phyloP scores from a whole-genome alignment of 2,329 filamentous ascomycete genomes.

The Aspergillus felis region DNA sequence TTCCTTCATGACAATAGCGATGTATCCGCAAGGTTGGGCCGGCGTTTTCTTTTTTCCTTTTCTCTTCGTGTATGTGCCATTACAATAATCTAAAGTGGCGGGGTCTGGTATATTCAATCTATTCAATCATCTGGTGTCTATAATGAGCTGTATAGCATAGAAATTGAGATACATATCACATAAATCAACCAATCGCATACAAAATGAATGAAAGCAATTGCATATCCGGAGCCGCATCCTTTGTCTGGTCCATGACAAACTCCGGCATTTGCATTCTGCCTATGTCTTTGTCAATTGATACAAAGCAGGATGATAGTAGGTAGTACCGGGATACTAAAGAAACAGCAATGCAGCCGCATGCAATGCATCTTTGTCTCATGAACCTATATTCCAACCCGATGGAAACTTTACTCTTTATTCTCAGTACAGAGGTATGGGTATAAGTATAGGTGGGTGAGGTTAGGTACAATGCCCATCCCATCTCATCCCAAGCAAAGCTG shows the following conservation, averaged over 20 bases:
- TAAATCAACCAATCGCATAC: neutral
- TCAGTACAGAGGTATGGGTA: no score
- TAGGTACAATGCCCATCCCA: no score
- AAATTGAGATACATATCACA: neutral
- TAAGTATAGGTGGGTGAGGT: no score
- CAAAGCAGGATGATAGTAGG: no score
- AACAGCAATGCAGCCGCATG: no score
- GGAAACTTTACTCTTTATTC: no score
- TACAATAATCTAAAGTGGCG: neutral
- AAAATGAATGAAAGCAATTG: neutral
- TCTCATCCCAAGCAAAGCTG: no score
- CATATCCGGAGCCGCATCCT: neutral
- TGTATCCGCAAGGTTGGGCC: slow-evolving; percentile 17
- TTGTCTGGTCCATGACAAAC: neutral
- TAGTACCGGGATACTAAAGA: no score
- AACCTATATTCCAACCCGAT: no score
- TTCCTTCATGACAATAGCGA: slow-evolving; percentile 28
- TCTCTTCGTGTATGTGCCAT: neutral
- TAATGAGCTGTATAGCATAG: neutral
- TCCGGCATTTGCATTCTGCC: no score
- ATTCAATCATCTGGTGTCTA: neutral
- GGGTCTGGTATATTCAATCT: neutral
- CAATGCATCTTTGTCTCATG: no score
- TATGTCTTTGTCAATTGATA: no score
- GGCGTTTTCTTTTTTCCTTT: slow-evolving; percentile 10